Base-by-base conservation (phyloP, 352 stramenopile species). In the Pythium oligandrum region DNA sequence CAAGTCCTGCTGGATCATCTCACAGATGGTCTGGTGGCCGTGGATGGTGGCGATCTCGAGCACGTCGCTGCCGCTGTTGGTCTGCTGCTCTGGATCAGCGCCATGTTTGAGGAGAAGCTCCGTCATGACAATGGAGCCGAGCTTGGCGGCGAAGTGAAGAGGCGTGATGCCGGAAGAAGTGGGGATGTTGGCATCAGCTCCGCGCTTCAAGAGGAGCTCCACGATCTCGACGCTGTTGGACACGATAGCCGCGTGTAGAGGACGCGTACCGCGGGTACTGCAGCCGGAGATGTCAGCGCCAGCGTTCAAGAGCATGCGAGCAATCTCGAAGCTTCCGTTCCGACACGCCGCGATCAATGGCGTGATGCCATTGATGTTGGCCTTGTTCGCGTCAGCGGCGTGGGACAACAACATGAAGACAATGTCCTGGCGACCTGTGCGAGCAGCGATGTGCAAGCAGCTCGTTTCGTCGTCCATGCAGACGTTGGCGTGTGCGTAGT, bases 31-130 rank as follows among this genome's bases (percentile, higher is more conserved):
- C 36, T 68, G 57, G 55, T 89, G 73, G 48, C 74, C 81, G 55
- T 89, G 85, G 48, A 72, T 71, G 31, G 78, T 62, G 2, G 81
- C 81, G 51, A 91, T 89, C 78, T 83, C 81, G 48, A 89, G 67
- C 2, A 76, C 78, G 44, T 91, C 77, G 57, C 78, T 91, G 59
- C 85, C 76, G 60, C 83, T 86, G 60, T 83, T 86, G 55, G 81
- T 89, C 56, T 74, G 73, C 51, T 83, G 82, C 55, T 79, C 64
- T 0, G 71, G 75, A 57, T 90, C 75, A 1, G 78, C 81, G 45
- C 83, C 51, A 58, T 88, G 71, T n/a, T 73, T 67, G 40, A 92
- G 49, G 47, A 92, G 50, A 35, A 82, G 78, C 61, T 88, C 70
- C 4, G 73, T 77, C 34, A 88, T 77, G 40, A 68, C 73, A 8